phyloP scores from a whole-genome alignment of 352 stramenopile genomes.

The Peronospora destructor region DNA sequence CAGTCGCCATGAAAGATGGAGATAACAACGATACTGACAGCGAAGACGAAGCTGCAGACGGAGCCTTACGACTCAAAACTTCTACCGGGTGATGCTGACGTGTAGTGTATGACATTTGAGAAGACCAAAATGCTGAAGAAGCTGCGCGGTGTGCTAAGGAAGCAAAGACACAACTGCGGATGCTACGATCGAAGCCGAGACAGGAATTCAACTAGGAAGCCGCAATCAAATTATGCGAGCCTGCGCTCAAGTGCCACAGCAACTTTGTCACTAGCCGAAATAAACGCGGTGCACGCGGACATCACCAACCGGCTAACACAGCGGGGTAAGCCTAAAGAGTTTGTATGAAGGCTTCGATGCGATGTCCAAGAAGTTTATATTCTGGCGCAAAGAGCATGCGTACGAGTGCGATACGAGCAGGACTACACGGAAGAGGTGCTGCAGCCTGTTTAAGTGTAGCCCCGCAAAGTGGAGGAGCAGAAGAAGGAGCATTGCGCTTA shows the following conservation, averaged over 20 bases:
- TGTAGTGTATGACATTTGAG: conserved; percentile 79
- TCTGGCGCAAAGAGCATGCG: conserved; percentile 85
- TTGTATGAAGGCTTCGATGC: conserved; percentile 89
- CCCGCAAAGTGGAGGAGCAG: conserved; percentile 85
- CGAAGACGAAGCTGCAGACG: conserved; percentile 39
- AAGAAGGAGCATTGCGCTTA: conserved; percentile 88
- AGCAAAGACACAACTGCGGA: conserved; percentile 44
- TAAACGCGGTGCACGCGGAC: conserved; percentile 64
- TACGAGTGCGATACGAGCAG: conserved; percentile 76
- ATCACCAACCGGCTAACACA: conserved; percentile 88
- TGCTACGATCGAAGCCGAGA: conserved; percentile 52
- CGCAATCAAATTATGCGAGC: conserved; percentile 76
- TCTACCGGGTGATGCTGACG: conserved; percentile 39
- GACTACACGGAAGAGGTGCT: conserved; percentile 81
- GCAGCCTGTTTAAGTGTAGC: conserved; percentile 72
- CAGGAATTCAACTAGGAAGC: conserved; percentile 61
- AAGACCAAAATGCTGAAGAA: conserved; percentile 68
- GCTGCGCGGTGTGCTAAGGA: conserved; percentile 58
- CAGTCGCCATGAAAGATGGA: conserved; percentile 79
- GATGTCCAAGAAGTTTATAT: conserved; percentile 91
- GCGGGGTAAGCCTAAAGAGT: conserved; percentile 88
- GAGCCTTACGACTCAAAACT: neutral
- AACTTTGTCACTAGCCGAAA: conserved; percentile 59
- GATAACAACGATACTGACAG: conserved; percentile 72
- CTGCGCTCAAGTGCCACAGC: conserved; percentile 37